Evolutionary conservation across 2,329 filamentous ascomycete species (phyloP).

Genomic region (Calonectria naviculata): DNA sequence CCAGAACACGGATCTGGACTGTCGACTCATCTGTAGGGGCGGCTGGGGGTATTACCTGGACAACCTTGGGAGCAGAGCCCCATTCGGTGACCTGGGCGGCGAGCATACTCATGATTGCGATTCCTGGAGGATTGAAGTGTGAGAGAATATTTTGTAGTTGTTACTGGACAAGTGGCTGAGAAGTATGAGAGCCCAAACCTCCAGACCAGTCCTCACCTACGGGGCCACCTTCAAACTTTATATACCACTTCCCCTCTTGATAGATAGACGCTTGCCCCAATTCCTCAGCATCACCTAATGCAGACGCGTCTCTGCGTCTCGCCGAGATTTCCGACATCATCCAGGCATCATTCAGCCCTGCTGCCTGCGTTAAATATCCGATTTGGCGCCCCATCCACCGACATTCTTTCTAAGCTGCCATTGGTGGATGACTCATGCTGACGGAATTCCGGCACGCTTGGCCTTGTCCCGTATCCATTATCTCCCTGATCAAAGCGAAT

Average conservation of each 20-base stretch:
- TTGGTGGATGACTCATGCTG: slow-evolving; percentile 24
- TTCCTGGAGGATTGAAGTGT: neutral
- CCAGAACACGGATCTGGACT: slow-evolving; percentile 63
- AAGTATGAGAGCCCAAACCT: neutral
- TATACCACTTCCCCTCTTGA: neutral
- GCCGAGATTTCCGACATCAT: slow-evolving; percentile 4
- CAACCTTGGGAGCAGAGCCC: slow-evolving; percentile 42
- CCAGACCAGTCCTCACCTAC: neutral
- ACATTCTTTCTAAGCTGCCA: slow-evolving; percentile 8
- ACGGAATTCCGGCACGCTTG: slow-evolving; percentile 32
- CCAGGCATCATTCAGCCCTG: slow-evolving; percentile 11
- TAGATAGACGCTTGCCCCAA: neutral
- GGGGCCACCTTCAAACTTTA: neutral
- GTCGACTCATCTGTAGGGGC: slow-evolving; percentile 47
- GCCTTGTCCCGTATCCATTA: neutral
- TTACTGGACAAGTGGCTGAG: neutral
- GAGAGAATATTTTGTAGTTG: neutral
- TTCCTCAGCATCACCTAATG: slow-evolving; percentile 12
- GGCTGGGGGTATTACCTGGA: slow-evolving; percentile 48
- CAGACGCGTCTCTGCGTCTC: neutral
- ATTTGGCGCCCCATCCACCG: slow-evolving; percentile 5
- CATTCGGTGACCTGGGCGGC: slow-evolving; percentile 54
- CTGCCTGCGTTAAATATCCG: neutral
- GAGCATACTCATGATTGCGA: slow-evolving; percentile 42
- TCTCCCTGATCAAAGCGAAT: neutral